phyloP scores from a whole-genome alignment of 352 stramenopile genomes.

The Globisporangium lucens region DNA sequence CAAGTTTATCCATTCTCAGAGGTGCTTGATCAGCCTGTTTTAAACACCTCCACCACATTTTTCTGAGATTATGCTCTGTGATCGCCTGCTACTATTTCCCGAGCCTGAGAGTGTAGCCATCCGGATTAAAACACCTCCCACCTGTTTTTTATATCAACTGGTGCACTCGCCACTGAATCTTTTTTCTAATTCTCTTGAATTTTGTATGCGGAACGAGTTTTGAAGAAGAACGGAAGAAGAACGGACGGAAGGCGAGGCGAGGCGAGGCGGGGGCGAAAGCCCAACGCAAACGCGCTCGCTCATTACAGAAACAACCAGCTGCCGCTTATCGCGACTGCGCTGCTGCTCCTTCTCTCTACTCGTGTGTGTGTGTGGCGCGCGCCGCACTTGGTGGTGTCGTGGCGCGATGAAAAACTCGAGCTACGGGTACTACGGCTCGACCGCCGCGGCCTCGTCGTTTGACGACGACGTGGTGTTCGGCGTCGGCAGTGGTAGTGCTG shows the following conservation, averaged over 20 bases:
- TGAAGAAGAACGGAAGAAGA: background rate
- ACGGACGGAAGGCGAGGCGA: background rate
- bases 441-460: conserved; percentile 16
- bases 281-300: background rate
- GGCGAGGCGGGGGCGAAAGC: background rate
- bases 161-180: background rate
- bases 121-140: background rate
- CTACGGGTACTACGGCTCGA: conserved; percentile 19
- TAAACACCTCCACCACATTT: background rate
- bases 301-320: conserved; percentile 17
- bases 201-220: conserved; percentile 3
- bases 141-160: background rate
- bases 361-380: background rate
- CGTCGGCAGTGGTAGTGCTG: background rate
- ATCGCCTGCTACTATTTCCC: background rate
- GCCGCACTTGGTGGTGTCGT: background rate
- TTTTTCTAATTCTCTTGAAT: background rate
- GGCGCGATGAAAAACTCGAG: conserved; percentile 18
- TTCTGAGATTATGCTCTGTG: background rate
- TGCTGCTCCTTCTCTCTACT: background rate
- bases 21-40: background rate
- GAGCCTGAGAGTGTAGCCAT: background rate
- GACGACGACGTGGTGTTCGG: conserved; percentile 12
- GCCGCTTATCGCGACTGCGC: background rate
- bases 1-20: background rate